Evolutionary conservation across 768 basidiomycete species (phyloP), one percentile per base, ranked within the genome.

Genomic region (Podaxis mareebaensis): DNA sequence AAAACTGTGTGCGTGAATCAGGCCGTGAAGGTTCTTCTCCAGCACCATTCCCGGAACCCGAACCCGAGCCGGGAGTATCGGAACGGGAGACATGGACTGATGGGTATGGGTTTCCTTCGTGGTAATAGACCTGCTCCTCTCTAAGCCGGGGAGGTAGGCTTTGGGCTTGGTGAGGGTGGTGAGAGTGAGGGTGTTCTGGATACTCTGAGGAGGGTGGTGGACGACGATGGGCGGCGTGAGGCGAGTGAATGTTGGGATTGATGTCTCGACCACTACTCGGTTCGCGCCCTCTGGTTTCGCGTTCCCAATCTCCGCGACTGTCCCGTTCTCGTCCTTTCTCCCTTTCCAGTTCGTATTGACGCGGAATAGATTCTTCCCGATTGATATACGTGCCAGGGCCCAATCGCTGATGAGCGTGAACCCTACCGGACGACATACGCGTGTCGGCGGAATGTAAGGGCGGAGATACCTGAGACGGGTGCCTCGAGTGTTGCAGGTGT

Each of bases 351-450:
- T 81, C 78, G 57, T 77, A 76, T 56, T 79, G 79, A 62, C 78
- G 79, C n/a, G 83, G 82, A 58, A 79, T 77, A 61, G 83, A 77
- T 33, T 85, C 83, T 24, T 85, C 80, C 62, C 83, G 76, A 69
- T 81, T 83, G 53, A 88, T 78, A 67, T 81, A 85, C 26, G 85
- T 78, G 3, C 80, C 87, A 44, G 88, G 87, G 6, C 87, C 88
- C 68, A 87, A 70, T 60, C 87, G 86, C 72, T 89, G 89, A 73
- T 90, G 89, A 64, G 79, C 79, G 71, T 90, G 90, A 53, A 81
- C 72, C 68, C 82, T 81, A 64, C 75, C 65, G 59, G 77, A 71
- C 64, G 76, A 73, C 33, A 80, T 76, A 13, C 53, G 61, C 17
- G 61, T 17, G 2, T 55, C 61, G 24, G 53, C 40, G 20, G 51